phyloP scores from a whole-genome alignment of 2,329 filamentous ascomycete species.

The Colletotrichum musae region DNA sequence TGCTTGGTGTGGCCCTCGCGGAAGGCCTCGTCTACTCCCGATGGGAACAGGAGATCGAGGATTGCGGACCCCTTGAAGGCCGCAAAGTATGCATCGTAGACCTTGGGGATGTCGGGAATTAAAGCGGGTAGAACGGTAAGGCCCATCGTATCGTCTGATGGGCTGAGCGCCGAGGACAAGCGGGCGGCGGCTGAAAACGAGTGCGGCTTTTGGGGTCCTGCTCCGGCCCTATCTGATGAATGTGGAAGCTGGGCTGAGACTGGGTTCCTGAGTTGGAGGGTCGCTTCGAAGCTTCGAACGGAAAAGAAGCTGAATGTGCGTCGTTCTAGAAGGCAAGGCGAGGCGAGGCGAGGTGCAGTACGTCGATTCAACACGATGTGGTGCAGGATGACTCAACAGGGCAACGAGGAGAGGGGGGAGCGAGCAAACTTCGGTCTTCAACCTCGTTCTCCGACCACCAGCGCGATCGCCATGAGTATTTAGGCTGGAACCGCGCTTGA shows the following conservation, averaged over 20 bases:
- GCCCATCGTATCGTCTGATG: constrained; percentile 48
- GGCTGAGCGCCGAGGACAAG: constrained; percentile 17
- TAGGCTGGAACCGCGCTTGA: constrained; percentile 32
- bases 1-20: constrained; percentile 58
- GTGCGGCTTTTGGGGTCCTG: not conserved
- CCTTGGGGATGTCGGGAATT: constrained; percentile 59
- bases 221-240: constrained; percentile 4
- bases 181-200: not conserved
- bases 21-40: constrained; percentile 53
- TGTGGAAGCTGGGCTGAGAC: not conserved
- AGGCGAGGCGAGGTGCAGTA: constrained; percentile 18
- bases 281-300: constrained; percentile 11
- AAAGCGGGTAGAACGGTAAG: constrained; percentile 60
- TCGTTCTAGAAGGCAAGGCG: constrained; percentile 13
- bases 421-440: constrained; percentile 9
- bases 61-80: constrained; percentile 59
- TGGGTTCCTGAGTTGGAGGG: constrained; percentile 20
- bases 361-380: not conserved
- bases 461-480: constrained; percentile 27
- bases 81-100: constrained; percentile 64
- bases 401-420: constrained; percentile 4
- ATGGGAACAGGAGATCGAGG: constrained; percentile 60
- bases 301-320: constrained; percentile 12
- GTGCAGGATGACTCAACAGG: too few species aligned
- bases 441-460: constrained; percentile 21